Percentiles rank a stretch among this genome's conserved stretches.
Evolutionary conservation across 2,329 filamentous ascomycete genomes (phyloP).

Genomic region (Calonectria henricotiae): DNA sequence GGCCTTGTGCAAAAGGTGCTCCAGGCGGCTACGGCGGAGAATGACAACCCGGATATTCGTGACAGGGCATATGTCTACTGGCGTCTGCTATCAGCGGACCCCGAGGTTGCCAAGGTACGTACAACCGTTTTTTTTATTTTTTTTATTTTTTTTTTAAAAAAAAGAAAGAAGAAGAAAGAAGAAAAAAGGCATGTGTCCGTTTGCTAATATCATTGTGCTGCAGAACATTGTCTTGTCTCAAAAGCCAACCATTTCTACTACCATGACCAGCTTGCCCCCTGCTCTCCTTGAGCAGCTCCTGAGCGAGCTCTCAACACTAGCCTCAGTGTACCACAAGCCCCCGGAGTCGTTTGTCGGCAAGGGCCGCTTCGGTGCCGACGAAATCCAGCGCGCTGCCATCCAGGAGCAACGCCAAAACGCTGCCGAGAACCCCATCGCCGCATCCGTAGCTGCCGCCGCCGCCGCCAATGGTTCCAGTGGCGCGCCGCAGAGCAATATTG

Average conservation of each 20-base stretch:
- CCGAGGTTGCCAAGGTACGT: conserved; percentile 87
- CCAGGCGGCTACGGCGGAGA: conserved; percentile 92
- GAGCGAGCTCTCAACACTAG: conserved; percentile 91
- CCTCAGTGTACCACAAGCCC: conserved; percentile 98
- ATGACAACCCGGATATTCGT: conserved; percentile 97
- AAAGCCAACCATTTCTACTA: conserved; percentile 94
- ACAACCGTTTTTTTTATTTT: not conserved
- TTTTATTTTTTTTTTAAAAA: too few relatives aligned
- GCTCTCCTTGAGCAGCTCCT: conserved; percentile 92
- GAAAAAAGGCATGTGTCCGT: not conserved
- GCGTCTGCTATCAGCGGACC: conserved; percentile 93
- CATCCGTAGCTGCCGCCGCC: conserved; percentile 79
- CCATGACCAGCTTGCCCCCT: conserved; percentile 90
- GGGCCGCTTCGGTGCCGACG: conserved; percentile 93
- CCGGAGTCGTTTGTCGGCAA: conserved; percentile 98
- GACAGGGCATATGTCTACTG: conserved; percentile 99
- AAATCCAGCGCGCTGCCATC: conserved; percentile 94
- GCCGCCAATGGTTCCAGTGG: conserved; percentile 72
- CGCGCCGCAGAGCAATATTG: conserved; percentile 81
- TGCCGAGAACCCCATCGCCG: conserved; percentile 94
- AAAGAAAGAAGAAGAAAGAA: too few relatives aligned
- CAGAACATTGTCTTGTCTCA: conserved; percentile 90
- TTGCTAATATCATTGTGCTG: conserved; percentile 27
- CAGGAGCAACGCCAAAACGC: conserved; percentile 96
- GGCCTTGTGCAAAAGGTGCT: conserved; percentile 94